Evolutionary conservation across 2,329 filamentous ascomycete genomes (phyloP), one percentile per base, ranked within the genome.

Genomic region (Microcera coccophila): DNA sequence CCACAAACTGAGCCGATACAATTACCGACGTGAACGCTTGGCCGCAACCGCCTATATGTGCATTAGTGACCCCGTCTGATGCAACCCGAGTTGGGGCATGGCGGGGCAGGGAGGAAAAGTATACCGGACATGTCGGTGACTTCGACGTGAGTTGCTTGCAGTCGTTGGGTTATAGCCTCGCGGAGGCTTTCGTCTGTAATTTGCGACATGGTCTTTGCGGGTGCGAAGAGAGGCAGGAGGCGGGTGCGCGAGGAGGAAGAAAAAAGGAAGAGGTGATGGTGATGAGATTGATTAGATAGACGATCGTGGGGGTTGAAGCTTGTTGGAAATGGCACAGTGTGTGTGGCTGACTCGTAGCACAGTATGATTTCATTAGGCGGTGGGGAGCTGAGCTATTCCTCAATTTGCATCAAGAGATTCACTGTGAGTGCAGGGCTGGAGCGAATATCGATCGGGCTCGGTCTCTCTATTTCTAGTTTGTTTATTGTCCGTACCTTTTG

Each of bases 41-140:
- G 47, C 78, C 78, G 59, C 78, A 82, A 59, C 78, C 78, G 50
- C 78, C 78, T 81, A 47, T 36, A 12, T n/a, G 24, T 3, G 24
- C 24, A 28, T 9, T 9, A 14, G 24, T 9, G 24, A 28, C 9
- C 14, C 24, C 9, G 24, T 28, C 14, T 36, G 33, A 33, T 32
- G 36, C 21, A n/a, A 17, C 36, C 29, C 17, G 36, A 36, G 16
- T 19, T 24, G 35, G 38, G 20, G 38, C 28, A 40, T 41, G 45
- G 39, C 36, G 42, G 34, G 50, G 38, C 37, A 39, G 38, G 31
- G 15, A 41, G 43, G 38, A 35, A 37, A 15, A 16, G 63, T 73
- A 45, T 78, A 95, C 90, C 91, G 52, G 90, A 95, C 74, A 95
- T 82, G 69, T 97, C 91, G 52, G 87, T 85, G 55, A 96, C 89